A percentile compares a stretch with the other conserved stretches of the same genome.
phyloP scores from a whole-genome alignment of 176 grass and related monocot species.

The Aegilops umbellulata region DNA sequence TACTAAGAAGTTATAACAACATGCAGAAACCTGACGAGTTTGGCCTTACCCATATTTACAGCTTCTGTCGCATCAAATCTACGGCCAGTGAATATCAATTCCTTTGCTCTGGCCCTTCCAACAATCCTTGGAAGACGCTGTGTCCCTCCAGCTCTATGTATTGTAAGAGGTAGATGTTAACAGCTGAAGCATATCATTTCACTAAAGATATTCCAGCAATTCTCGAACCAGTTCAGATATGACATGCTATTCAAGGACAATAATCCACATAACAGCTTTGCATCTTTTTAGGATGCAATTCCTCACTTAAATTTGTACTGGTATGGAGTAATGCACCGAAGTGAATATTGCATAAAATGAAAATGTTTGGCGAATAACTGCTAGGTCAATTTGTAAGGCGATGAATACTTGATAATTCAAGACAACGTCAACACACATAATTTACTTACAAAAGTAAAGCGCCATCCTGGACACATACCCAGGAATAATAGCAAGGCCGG shows the following conservation, averaged over 20 bases:
- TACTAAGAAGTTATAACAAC: not conserved
- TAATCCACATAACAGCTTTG: not conserved
- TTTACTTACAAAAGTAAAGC: constrained; percentile 29
- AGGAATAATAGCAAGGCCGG: constrained; percentile 95
- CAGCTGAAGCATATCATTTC: constrained; percentile 30
- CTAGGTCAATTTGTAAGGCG: no score
- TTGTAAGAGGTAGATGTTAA: constrained; percentile 27
- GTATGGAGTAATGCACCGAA: no score
- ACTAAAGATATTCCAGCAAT: not conserved
- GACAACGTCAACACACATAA: not conserved
- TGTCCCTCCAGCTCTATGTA: constrained; percentile 78
- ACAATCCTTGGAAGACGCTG: constrained; percentile 90
- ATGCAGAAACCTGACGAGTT: not conserved
- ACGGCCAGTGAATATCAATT: constrained; percentile 86
- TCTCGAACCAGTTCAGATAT: not conserved
- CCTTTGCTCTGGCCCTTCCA: constrained; percentile 79
- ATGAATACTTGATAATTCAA: not conserved
- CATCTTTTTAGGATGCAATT: not conserved
- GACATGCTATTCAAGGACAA: not conserved
- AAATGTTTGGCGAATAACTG: no score
- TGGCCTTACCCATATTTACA: constrained; percentile 50
- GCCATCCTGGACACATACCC: constrained; percentile 54
- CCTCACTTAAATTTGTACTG: no score
- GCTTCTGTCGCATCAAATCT: constrained; percentile 77
- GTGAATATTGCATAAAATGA: no score